Evolutionary conservation across 1,284 basidiomycete species (phyloP).

Genomic region (Trichosporon inkin): DNA sequence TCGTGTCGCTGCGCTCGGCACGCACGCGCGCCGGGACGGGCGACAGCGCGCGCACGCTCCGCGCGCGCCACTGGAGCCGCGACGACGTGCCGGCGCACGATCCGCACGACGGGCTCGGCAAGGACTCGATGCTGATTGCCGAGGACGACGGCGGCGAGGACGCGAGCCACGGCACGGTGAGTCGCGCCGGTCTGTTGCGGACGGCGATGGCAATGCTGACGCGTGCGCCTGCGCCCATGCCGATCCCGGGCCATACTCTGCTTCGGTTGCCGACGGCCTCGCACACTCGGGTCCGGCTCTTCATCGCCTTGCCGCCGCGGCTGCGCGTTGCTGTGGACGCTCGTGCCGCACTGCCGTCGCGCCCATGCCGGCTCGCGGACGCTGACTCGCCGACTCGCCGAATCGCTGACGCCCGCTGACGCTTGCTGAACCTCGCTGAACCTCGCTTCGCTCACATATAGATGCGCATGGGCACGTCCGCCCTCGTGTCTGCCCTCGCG

Average conservation of each 20-base stretch:
- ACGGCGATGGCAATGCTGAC: too few relatives aligned
- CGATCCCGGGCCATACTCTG: too few relatives aligned
- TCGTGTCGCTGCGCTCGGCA: too few relatives aligned
- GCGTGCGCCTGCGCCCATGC: too few relatives aligned
- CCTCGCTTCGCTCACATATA: slow-evolving; percentile 16
- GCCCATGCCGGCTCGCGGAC: too few relatives aligned
- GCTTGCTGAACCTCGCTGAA: too few relatives aligned
- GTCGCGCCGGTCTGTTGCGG: not conserved
- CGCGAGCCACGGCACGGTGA: not conserved
- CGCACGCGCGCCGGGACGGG: not conserved
- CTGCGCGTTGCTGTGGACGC: too few relatives aligned
- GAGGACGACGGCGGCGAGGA: not conserved
- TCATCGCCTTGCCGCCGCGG: too few relatives aligned
- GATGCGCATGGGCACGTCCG: slow-evolving; percentile 46
- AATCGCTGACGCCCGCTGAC: too few relatives aligned
- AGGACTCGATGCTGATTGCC: not conserved
- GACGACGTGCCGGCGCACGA: not conserved
- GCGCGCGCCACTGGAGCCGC: not conserved
- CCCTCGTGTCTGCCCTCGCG: slow-evolving; percentile 45
- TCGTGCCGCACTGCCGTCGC: not conserved
- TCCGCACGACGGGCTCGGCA: not conserved
- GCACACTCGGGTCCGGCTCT: too few relatives aligned
- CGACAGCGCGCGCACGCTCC: not conserved
- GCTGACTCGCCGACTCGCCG: not conserved
- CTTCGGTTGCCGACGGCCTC: too few relatives aligned